Percentiles rank a stretch among this genome's conserved stretches.
These are phyloP conservation scores for Penicillium bovifimosum DNA, from an alignment of 495 filamentous ascomycete species.

Conservation along the genomic window DNA sequence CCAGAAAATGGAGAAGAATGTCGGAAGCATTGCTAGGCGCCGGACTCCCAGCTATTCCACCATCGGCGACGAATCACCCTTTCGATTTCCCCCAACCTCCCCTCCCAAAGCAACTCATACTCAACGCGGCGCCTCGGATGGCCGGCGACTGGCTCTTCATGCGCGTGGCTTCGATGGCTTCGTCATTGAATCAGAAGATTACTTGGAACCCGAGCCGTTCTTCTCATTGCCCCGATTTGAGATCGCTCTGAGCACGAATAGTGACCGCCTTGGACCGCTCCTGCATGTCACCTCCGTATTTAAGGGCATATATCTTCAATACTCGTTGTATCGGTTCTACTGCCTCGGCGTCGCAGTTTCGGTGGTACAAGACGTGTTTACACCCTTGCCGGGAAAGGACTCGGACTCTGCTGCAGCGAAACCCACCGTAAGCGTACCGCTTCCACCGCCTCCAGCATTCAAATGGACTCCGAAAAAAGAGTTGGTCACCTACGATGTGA, in stretches of 20 bases:
- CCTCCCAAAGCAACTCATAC: slow-evolving; percentile 53
- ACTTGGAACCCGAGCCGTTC: slow-evolving; percentile 80
- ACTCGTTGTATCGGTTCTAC: slow-evolving; percentile 92
- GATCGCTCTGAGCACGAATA: slow-evolving; percentile 74
- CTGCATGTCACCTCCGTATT: slow-evolving; percentile 81
- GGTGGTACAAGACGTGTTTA: slow-evolving; percentile 71
- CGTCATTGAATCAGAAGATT: slow-evolving; percentile 80
- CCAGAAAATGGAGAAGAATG: slow-evolving; percentile 61
- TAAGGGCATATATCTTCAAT: slow-evolving; percentile 73
- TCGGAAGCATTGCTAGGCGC: slow-evolving; percentile 50
- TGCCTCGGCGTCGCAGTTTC: slow-evolving; percentile 75
- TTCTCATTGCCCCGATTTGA: slow-evolving; percentile 82
- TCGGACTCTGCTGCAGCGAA: slow-evolving; percentile 8
- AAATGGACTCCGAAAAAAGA: slow-evolving; percentile 46
- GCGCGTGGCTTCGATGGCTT: slow-evolving; percentile 79
- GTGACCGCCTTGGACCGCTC: slow-evolving; percentile 77
- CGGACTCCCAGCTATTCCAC: slow-evolving; percentile 54
- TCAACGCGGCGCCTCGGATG: slow-evolving; percentile 63
- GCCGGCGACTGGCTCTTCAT: slow-evolving; percentile 74
- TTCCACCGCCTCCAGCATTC: slow-evolving; percentile 27
- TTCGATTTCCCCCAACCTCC: slow-evolving; percentile 53
- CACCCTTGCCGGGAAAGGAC: slow-evolving; percentile 32
- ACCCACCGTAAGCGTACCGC: slow-evolving; percentile 14
- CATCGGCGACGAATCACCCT: slow-evolving; percentile 46
- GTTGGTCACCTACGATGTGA: slow-evolving; percentile 75